phyloP scores from a whole-genome alignment of 1,284 basidiomycete genomes.

The Laetiporus sulphureus region DNA sequence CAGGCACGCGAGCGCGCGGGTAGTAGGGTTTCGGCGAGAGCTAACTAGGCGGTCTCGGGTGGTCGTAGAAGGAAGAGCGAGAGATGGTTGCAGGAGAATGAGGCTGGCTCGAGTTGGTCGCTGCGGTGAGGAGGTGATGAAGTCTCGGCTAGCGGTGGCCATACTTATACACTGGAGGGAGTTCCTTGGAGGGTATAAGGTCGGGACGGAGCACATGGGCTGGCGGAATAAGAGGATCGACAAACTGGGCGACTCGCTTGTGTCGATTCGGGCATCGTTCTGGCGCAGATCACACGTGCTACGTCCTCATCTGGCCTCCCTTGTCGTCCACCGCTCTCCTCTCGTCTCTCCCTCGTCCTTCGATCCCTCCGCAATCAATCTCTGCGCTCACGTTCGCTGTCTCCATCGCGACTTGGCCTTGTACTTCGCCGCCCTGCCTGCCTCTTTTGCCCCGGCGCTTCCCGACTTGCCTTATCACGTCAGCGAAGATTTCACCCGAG shows the following conservation, averaged over 20 bases:
- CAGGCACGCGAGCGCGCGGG: too few species aligned
- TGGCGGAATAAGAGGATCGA: conserved; percentile 25
- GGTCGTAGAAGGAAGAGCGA: conserved; percentile 3
- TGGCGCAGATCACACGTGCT: conserved; percentile 5
- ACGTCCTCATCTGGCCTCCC: conserved; percentile 10
- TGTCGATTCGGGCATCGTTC: conserved; percentile 14
- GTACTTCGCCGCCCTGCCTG: too few species aligned
- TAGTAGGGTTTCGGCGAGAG: too few species aligned
- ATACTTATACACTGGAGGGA: conserved; percentile 20
- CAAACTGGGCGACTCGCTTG: conserved; percentile 25
- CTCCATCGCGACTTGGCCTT: conserved; percentile 1
- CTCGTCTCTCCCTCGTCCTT: neutral
- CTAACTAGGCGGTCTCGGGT: too few species aligned
- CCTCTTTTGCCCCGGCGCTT: too few species aligned
- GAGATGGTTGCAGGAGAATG: neutral
- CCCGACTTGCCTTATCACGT: too few species aligned
- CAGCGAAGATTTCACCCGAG: too few species aligned
- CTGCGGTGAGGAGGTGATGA: conserved; percentile 1
- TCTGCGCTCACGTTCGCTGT: neutral
- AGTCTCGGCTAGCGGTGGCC: neutral
- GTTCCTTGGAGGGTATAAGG: conserved; percentile 21
- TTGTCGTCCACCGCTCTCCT: conserved; percentile 8
- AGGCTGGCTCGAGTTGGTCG: conserved; percentile 1
- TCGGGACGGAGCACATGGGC: conserved; percentile 12
- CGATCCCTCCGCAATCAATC: neutral